Base-by-base conservation (phyloP, 768 basidiomycete genomes). In the Sarcomyxa edulis region DNA sequence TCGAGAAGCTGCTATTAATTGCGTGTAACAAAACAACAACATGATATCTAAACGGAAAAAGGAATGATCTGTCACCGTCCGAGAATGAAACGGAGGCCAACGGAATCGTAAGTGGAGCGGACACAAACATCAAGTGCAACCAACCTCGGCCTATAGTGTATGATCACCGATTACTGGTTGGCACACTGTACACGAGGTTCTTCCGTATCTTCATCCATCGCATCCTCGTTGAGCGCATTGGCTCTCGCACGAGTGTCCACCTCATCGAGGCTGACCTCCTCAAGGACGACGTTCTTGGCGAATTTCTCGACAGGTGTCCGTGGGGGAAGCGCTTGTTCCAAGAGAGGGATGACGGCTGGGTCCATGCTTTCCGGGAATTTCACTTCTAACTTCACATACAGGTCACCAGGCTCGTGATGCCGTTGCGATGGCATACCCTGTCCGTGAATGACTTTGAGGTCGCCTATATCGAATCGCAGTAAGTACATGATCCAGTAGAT, bases 401-500 rank as follows among this genome's bases (percentile, higher is more conserved):
- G 75, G 62, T 98, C 92, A 26, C 96, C 96, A 27, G 82, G 77
- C 56, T 99, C 93, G 65, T 98, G 96, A 64, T 98, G 95, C 44
- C 96, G 82, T 60, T 88, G 88, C 35, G 96, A 97, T 9, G 95
- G 96, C 96, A 99, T 99, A 45, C 96, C 96, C 65, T 98, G 94
- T 4, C 87, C 89, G 34, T 76, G 76, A 50, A 99, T 84, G 48
- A 94, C 83, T 65, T 96, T 97, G 54, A 93, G 55, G 30, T 86
- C 83, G 44, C 86, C 95, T 94, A 51, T 33, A 32, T 6, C 43
- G 15, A 25, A 29, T 23, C 35, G 12, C n/a, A n/a, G 40, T 35
- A 40, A 43, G 27, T 15, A 48, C 11, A 46, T 22, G 33, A 22
- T 21, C 11, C 37, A 30, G 40, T 14, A 22, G 5, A 40, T 41